Percentiles rank a stretch among this genome's conserved stretches.
phyloP scores from a whole-genome alignment of 108 stramenopile genomes.

The Cyclostephanos tholiformis region DNA sequence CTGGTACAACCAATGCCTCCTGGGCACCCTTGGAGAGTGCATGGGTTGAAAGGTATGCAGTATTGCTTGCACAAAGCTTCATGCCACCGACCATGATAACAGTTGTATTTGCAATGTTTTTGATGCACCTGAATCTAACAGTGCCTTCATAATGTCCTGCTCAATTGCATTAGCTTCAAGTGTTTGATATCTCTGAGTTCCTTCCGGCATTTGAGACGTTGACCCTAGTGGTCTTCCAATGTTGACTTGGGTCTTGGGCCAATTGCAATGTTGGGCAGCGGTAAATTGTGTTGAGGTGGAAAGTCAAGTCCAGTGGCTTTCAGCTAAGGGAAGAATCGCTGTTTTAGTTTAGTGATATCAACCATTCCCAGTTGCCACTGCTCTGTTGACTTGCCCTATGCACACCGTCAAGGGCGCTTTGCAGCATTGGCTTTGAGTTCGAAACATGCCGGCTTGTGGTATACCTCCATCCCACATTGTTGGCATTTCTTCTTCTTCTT shows the following conservation, averaged over 20 bases:
- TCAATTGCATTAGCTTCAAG: neutral
- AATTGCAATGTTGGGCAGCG: too few species aligned
- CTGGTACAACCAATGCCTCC: conserved; percentile 11
- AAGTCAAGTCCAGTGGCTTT: conserved; percentile 4
- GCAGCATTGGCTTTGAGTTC: conserved; percentile 15
- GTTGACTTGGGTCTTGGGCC: too few species aligned
- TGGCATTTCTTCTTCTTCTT: conserved; percentile 22
- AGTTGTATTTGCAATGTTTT: conserved; percentile 12
- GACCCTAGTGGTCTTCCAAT: too few species aligned
- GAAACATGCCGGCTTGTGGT: conserved; percentile 28
- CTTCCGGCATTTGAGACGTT: conserved; percentile 6
- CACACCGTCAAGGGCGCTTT: neutral
- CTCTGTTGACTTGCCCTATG: conserved; percentile 8
- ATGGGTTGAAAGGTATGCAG: neutral
- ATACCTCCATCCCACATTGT: conserved; percentile 11
- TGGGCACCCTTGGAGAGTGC: conserved; percentile 6
- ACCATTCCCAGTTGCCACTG: conserved; percentile 22
- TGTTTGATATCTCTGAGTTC: neutral
- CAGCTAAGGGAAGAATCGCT: too few species aligned
- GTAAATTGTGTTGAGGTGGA: neutral
- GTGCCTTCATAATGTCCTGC: neutral
- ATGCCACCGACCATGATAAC: conserved; percentile 6
- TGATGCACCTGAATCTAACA: conserved; percentile 14
- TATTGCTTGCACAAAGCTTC: conserved; percentile 4
- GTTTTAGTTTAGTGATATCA: conserved; percentile 18